A percentile compares a stretch with the other conserved stretches of the same genome.
Evolutionary conservation across 179 eudicot species (phyloP).

Genomic region (Silene coronaria): DNA sequence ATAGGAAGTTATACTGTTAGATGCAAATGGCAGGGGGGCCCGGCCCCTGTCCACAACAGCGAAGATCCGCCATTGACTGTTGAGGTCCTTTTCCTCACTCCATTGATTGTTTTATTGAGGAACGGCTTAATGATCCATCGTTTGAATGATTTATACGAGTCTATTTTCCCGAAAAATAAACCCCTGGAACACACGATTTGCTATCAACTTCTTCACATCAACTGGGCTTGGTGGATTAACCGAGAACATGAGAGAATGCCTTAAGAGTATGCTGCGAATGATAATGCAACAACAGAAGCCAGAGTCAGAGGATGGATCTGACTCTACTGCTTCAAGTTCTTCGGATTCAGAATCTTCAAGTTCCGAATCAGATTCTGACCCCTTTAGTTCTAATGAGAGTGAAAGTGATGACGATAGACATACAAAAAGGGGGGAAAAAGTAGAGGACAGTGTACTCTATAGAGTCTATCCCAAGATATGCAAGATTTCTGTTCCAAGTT

Average conservation of each 20-base stretch:
- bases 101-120: conserved; percentile 25
- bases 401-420: too few species aligned
- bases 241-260: conserved; percentile 73
- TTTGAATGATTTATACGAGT: conserved; percentile 79
- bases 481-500: too few species aligned
- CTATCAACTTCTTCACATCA: conserved; percentile 85
- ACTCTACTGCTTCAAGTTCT: conserved; percentile 30
- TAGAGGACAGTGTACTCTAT: too few species aligned
- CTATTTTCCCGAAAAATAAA: conserved; percentile 76
- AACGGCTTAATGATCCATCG: conserved; percentile 71
- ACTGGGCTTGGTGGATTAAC: conserved; percentile 94
- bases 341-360: conserved; percentile 2
- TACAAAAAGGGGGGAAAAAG: too few species aligned
- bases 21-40: too few species aligned
- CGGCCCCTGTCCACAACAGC: too few species aligned
- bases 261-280: conserved; percentile 88
- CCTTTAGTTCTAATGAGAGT: too few species aligned
- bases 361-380: too few species aligned
- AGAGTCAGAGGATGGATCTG: conserved; percentile 52
- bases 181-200: conserved; percentile 65
- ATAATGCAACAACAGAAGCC: conserved; percentile 91
- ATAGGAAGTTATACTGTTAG: too few species aligned
- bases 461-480: too few species aligned
- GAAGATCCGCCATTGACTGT: too few species aligned
- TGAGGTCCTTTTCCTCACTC: neutral